phyloP scores from a whole-genome alignment of 2,329 filamentous ascomycete genomes.

The Elsinoe ampelina region DNA sequence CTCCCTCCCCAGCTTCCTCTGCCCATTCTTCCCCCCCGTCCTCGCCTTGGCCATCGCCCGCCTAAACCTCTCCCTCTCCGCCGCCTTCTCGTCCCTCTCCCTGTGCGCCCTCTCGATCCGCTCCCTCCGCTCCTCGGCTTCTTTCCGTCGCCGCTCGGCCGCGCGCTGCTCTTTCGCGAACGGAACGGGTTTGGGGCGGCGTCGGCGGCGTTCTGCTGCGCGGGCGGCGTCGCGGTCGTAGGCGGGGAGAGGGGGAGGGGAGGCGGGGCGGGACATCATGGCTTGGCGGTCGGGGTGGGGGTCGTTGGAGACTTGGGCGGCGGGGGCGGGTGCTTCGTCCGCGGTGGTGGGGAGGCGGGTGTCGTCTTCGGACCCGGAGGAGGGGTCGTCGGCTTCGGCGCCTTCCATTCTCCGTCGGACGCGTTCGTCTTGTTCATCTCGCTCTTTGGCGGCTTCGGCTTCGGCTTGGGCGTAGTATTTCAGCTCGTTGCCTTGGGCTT shows the following conservation, averaged over 20 bases:
- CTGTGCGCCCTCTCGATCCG: conserved; percentile 55
- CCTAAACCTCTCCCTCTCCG: conserved; percentile 63
- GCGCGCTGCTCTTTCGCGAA: conserved; percentile 37
- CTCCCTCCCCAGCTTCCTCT: conserved; percentile 73
- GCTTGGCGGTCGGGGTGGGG: conserved; percentile 33
- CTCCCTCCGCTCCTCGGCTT: conserved; percentile 51
- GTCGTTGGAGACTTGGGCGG: conserved; percentile 34
- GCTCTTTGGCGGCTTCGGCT: conserved; percentile 19
- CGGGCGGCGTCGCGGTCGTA: conserved; percentile 8
- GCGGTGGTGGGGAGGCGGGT: conserved; percentile 23
- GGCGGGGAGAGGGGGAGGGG: conserved; percentile 22
- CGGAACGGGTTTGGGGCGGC: conserved; percentile 34
- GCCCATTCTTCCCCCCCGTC: conserved; percentile 55
- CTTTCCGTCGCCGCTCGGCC: conserved; percentile 48
- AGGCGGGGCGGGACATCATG: conserved; percentile 22
- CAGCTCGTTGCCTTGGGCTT: conserved; percentile 78
- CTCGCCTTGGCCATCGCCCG: conserved; percentile 54
- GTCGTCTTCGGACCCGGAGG: conserved; percentile 13
- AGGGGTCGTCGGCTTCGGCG: neutral
- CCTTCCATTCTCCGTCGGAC: neutral
- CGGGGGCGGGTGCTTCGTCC: conserved; percentile 17
- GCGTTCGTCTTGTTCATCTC: neutral
- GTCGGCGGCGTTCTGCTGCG: conserved; percentile 21
- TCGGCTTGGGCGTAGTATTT: conserved; percentile 49
- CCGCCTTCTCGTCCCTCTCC: conserved; percentile 43